Evolutionary conservation across 2,329 filamentous ascomycete species (phyloP), one percentile per base, ranked within the genome.

Genomic region (Fusarium chuoi): DNA sequence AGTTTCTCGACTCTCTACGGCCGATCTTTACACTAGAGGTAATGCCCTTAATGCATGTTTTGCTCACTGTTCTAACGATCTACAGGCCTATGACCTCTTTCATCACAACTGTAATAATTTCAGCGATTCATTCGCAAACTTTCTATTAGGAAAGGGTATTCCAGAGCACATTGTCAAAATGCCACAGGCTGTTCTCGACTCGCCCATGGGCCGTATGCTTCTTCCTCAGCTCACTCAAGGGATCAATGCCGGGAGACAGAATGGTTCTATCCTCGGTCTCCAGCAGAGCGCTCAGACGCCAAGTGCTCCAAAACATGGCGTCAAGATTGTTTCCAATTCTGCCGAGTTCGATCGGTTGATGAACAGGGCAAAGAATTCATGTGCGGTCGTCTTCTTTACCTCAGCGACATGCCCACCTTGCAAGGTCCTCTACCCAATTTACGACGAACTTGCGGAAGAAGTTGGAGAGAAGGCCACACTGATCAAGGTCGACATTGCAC

Each of bases 71-170:
- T 58, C 57, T 49, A 44, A 60, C 30, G 48, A 58, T 14, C 5
- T 14, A 24, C 73, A 94, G 89, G 93, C 94, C 2, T 98, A 98
- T 79, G 94, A 98, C 79, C 85, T 98, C 10, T 98, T 89, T 81
- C 94, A 85, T 77, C 95, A 98, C 83, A 99, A 99, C 81, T 98
- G 96, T 85, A 99, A 98, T 84, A 98, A 98, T 82, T 99, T 98
- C 82, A 94, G 93, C 7, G 96, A 98, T 79, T 95, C 98, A 70
- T 92, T 98, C 75, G 87, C 94, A 71, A 96, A 94, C 82, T 98
- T 98, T 73, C 86, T 98, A 0, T 86, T 98, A 2, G 96, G 96
- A 28, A 93, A 91, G 76, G 93, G 94, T 6, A 98, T 98, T 68
- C 96, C 96, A 0, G 89, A 91, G 3, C 91, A 97, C 77, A 98